Conservation (phyloP, 805 yeast species). For the Naumovozyma baii region DNA sequence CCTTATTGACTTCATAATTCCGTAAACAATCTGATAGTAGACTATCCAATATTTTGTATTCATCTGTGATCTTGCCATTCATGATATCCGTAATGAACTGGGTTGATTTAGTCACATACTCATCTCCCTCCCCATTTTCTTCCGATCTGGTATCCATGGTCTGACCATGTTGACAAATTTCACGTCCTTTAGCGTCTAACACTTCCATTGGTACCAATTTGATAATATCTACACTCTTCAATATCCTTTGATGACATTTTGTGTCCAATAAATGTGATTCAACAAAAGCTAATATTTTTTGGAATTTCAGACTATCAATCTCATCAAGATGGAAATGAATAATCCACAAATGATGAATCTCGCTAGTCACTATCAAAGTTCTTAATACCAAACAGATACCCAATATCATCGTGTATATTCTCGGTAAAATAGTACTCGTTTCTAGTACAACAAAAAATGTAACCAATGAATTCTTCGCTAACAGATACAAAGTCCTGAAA, state of each 20-base stretch:
- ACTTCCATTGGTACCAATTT: no score
- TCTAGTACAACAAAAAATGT: slow-evolving; percentile 15
- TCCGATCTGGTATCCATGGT: no score
- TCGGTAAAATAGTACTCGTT: slow-evolving; percentile 14
- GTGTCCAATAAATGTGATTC: not conserved
- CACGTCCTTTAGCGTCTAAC: no score
- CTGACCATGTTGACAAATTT: no score
- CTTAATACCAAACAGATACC: slow-evolving; percentile 10
- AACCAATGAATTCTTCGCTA: slow-evolving; percentile 15
- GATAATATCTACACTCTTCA: no score
- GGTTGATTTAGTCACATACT: not conserved
- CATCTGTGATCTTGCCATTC: not conserved
- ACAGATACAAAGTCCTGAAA: slow-evolving; percentile 15
- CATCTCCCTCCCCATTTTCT: not conserved
- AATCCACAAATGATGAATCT: slow-evolving; percentile 23
- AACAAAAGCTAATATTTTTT: slow-evolving; percentile 1
- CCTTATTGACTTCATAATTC: not conserved
- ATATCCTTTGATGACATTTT: not conserved
- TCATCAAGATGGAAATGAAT: slow-evolving; percentile 11
- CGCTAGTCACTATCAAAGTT: slow-evolving; percentile 17
- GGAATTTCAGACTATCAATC: slow-evolving; percentile 5
- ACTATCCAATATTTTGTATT: not conserved
- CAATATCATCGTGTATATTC: slow-evolving; percentile 9
- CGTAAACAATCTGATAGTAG: not conserved
- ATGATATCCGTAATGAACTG: no score